phyloP scores from a whole-genome alignment of 2,329 filamentous ascomycete species.

The Neonectria neomacrospora region DNA sequence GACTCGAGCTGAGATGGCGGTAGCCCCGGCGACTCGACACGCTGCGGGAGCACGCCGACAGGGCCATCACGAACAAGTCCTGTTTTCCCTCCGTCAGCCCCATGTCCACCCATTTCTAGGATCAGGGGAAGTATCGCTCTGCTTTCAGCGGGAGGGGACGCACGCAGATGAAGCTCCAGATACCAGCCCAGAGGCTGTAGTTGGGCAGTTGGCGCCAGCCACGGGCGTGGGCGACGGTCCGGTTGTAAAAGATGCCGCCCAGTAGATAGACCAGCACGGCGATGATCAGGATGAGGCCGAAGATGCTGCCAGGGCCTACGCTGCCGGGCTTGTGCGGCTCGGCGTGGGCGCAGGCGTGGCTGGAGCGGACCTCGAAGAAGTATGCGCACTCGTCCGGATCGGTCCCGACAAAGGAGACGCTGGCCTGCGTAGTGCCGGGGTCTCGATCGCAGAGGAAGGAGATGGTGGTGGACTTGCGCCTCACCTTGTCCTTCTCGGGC shows the following conservation, averaged over 20 bases:
- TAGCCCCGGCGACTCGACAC: slow-evolving; percentile 75
- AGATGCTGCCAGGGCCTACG: slow-evolving; percentile 78
- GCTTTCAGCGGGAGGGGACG: slow-evolving; percentile 50
- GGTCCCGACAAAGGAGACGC: slow-evolving; percentile 82
- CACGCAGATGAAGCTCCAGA: slow-evolving; percentile 83
- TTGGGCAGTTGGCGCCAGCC: slow-evolving; percentile 97
- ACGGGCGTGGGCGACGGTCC: slow-evolving; percentile 91
- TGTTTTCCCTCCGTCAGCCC: slow-evolving; percentile 49
- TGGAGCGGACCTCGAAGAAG: slow-evolving; percentile 91
- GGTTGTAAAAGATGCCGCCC: slow-evolving; percentile 94
- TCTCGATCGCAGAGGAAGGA: slow-evolving; percentile 94
- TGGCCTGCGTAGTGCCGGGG: slow-evolving; percentile 72
- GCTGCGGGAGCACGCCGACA: slow-evolving; percentile 75
- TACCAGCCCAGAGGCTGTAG: slow-evolving; percentile 90
- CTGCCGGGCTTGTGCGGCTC: slow-evolving; percentile 78
- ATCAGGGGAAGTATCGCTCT: slow-evolving; percentile 46
- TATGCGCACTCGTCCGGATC: slow-evolving; percentile 93
- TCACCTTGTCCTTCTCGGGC: slow-evolving; percentile 42
- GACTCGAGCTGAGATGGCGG: slow-evolving; percentile 68
- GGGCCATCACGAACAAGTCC: slow-evolving; percentile 75
- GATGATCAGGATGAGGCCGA: slow-evolving; percentile 83
- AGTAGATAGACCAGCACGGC: slow-evolving; percentile 89
- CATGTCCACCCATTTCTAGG: slow-evolving; percentile 26
- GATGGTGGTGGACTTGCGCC: slow-evolving; percentile 84
- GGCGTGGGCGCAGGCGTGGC: slow-evolving; percentile 78